Percentiles rank a stretch among this genome's conserved stretches.
These are phyloP conservation scores for Crithidia bombi DNA, from an alignment of 208 protist species.

Conservation along the genomic window DNA sequence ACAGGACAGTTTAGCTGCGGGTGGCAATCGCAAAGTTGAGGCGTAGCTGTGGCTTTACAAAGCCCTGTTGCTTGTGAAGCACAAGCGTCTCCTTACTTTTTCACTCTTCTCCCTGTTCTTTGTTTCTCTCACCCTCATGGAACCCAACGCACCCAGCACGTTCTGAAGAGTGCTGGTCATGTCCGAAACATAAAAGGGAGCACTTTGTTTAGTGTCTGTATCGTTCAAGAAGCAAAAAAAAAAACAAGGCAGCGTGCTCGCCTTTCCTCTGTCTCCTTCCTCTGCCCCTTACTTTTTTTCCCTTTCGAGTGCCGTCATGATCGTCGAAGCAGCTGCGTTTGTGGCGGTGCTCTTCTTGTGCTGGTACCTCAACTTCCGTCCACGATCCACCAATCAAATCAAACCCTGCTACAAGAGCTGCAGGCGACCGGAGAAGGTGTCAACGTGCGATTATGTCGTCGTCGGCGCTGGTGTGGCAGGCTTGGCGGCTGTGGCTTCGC, in stretches of 20 bases:
- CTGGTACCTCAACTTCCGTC: constrained; percentile 48
- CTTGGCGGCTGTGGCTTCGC: constrained; percentile 48
- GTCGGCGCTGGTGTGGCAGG: constrained; percentile 81
- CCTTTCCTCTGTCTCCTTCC: constrained; percentile 7
- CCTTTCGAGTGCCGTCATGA: constrained; percentile 18
- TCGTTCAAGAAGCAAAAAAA: neutral
- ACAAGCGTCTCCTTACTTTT: no score
- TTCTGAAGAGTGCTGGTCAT: no score
- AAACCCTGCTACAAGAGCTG: constrained; percentile 30
- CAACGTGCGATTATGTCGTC: constrained; percentile 71
- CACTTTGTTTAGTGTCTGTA: no score
- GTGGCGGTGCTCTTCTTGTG: constrained; percentile 22
- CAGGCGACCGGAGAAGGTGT: neutral
- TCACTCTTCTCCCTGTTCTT: no score
- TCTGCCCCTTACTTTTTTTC: constrained; percentile 12
- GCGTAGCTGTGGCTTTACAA: no score
- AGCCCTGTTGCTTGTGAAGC: no score
- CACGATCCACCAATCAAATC: constrained; percentile 37
- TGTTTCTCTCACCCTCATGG: no score
- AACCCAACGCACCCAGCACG: no score
- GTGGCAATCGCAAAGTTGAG: no score
- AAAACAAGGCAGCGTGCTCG: no score
- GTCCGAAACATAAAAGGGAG: no score
- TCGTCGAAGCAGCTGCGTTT: constrained; percentile 21
- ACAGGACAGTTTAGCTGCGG: no score